These are phyloP conservation scores for Didymellaceae sp. DNA, from an alignment of 2,329 filamentous ascomycete species.

Conservation along the genomic window DNA sequence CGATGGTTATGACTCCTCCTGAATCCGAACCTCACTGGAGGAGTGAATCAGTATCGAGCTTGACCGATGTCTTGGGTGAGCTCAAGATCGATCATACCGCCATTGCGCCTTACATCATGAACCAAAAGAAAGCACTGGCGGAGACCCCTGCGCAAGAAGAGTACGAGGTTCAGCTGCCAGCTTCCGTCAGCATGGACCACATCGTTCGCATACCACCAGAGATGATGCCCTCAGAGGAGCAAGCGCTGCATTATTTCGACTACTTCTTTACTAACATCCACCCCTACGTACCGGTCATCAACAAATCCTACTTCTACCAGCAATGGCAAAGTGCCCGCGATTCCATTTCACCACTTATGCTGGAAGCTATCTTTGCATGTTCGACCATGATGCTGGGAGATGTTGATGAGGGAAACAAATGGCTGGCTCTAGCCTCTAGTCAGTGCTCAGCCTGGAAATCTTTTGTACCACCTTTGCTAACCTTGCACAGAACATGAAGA, in stretches of 20 bases:
- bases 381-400: conserved; percentile 84
- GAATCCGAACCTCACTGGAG: conserved; percentile 59
- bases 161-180: conserved; percentile 72
- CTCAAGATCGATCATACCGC: conserved; percentile 87
- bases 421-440: conserved; percentile 90
- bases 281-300: conserved; percentile 89
- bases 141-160: conserved; percentile 73
- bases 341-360: conserved; percentile 85
- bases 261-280: conserved; percentile 91
- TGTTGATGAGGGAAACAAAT: conserved; percentile 83
- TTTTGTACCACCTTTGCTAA: conserved; percentile 21
- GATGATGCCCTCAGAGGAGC: conserved; percentile 88
- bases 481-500: conserved; percentile 75
- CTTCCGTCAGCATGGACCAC: conserved; percentile 71
- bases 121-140: conserved; percentile 62
- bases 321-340: conserved; percentile 86
- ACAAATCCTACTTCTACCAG: conserved; percentile 80
- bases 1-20: conserved; percentile 43
- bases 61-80: conserved; percentile 82
- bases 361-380: conserved; percentile 92
- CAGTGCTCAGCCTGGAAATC: conserved; percentile 47
- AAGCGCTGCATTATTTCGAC: conserved; percentile 82
- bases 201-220: conserved; percentile 89
- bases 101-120: conserved; percentile 84
- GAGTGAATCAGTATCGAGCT: conserved; percentile 62